These are phyloP conservation scores for Penicillium corylophilum DNA, from an alignment of 2,329 filamentous ascomycete genomes.

Conservation along the genomic window DNA sequence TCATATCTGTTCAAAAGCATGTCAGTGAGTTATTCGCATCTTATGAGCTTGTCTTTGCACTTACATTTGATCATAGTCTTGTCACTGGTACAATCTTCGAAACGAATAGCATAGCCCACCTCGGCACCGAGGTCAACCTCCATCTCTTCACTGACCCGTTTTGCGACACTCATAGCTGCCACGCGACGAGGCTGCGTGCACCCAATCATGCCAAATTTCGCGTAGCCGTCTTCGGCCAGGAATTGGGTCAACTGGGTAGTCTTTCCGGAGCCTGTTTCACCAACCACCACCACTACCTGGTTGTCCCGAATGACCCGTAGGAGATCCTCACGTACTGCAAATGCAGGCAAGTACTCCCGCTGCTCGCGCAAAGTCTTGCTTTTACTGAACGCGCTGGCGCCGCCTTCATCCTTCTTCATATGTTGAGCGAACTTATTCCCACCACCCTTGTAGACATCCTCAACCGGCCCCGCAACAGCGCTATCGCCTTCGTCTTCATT, in stretches of 20 bases:
- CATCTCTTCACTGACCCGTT: conserved; percentile 98
- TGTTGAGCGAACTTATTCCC: conserved; percentile 84
- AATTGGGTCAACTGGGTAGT: conserved; percentile 98
- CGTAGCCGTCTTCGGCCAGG: conserved; percentile 91
- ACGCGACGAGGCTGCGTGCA: conserved; percentile 96
- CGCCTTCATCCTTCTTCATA: conserved; percentile 79
- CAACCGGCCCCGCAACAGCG: conserved; percentile 71
- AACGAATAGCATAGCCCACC: conserved; percentile 96
- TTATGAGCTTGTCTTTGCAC: conserved; percentile 17
- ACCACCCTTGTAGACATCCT: conserved; percentile 62
- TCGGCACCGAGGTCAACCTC: conserved; percentile 81
- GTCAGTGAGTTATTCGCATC: conserved; percentile 8
- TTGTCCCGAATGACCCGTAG: conserved; percentile 92
- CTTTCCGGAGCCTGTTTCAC: conserved; percentile 95
- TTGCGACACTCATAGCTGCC: conserved; percentile 97
- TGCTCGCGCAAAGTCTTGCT: conserved; percentile 90
- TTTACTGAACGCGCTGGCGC: conserved; percentile 85
- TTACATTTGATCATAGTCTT: conserved; percentile 88
- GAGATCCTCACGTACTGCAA: conserved; percentile 91
- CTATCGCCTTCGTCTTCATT: conserved; percentile 89
- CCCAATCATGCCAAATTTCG: conserved; percentile 81
- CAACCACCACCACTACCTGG: conserved; percentile 94
- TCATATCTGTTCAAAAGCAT: conserved; percentile 66
- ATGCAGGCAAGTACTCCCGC: conserved; percentile 88
- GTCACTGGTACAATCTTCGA: conserved; percentile 95